A percentile compares a stretch with the other conserved stretches of the same genome.
Conservation (phyloP, 108 stramenopile genomes). For the Nitzschia sp. region DNA sequence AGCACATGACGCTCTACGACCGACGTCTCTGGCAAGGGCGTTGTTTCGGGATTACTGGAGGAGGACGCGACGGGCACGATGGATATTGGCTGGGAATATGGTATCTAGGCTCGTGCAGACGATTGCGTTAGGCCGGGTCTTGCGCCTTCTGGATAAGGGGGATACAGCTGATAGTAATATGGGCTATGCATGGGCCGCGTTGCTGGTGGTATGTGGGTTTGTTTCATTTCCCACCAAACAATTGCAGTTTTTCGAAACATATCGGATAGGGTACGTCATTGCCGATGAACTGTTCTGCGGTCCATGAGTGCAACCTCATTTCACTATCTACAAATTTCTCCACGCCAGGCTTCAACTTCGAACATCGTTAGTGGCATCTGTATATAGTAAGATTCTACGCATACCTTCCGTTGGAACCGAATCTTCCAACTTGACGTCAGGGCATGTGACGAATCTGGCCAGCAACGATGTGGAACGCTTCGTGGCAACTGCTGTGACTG, state of each 20-base stretch:
- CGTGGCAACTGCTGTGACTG: constrained; percentile 67
- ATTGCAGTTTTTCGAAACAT: constrained; percentile 25
- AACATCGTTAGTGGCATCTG: constrained; percentile 69
- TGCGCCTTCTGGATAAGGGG: background rate
- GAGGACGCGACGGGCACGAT: constrained; percentile 66
- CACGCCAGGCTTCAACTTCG: constrained; percentile 79
- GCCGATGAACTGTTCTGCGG: no score
- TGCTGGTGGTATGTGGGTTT: constrained; percentile 57
- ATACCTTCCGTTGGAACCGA: constrained; percentile 21
- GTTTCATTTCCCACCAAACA: constrained; percentile 49
- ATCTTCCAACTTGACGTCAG: constrained; percentile 46
- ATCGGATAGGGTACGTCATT: constrained; percentile 12
- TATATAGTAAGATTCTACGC: constrained; percentile 75
- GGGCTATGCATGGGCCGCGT: constrained; percentile 61
- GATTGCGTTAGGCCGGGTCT: constrained; percentile 61
- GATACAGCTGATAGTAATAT: constrained; percentile 8
- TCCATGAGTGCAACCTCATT: no score
- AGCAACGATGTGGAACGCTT: constrained; percentile 94
- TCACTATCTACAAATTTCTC: constrained; percentile 27
- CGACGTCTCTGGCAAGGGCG: constrained; percentile 9
- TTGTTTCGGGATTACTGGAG: constrained; percentile 58
- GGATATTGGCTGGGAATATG: constrained; percentile 39
- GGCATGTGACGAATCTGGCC: constrained; percentile 87
- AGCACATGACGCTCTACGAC: constrained; percentile 6
- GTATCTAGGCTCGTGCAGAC: constrained; percentile 62